Conservation (phyloP, 495 filamentous ascomycete genomes). For the Trypethelium eluteriae region DNA sequence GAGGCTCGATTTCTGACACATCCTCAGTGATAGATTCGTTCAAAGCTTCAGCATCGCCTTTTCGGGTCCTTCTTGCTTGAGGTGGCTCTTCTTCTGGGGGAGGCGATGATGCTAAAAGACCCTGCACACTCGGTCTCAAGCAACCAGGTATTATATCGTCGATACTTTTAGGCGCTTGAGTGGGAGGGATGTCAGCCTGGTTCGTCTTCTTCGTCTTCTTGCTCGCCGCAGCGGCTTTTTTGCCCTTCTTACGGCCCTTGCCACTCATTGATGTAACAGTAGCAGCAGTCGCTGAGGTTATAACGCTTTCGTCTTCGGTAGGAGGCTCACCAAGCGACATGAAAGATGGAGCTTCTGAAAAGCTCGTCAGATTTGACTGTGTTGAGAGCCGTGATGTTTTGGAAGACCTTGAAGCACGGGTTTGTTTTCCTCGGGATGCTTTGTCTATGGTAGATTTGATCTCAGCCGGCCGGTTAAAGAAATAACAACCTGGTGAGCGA, state of each 20-base stretch:
- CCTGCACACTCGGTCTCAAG: background rate
- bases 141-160: background rate
- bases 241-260: slow-evolving; percentile 34
- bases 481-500: slow-evolving; percentile 69
- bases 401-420: slow-evolving; percentile 48
- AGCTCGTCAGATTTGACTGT: slow-evolving; percentile 51
- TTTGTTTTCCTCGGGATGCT: slow-evolving; percentile 35
- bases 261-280: slow-evolving; percentile 48
- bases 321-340: slow-evolving; percentile 29
- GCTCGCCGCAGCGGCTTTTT: slow-evolving; percentile 5
- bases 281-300: slow-evolving; percentile 50
- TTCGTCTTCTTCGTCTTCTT: slow-evolving; percentile 45
- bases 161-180: background rate
- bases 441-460: background rate
- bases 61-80: background rate
- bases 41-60: background rate
- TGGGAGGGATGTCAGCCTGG: slow-evolving; percentile 42
- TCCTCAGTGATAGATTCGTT: background rate
- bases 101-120: slow-evolving; percentile 4
- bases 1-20: background rate
- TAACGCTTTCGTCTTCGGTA: slow-evolving; percentile 61
- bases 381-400: slow-evolving; percentile 51
- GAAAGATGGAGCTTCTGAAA: slow-evolving; percentile 48
- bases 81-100: background rate
- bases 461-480: slow-evolving; percentile 47